Conservation (phyloP, 2,329 filamentous ascomycete genomes). For the Acephala macrosclerotiorum region DNA sequence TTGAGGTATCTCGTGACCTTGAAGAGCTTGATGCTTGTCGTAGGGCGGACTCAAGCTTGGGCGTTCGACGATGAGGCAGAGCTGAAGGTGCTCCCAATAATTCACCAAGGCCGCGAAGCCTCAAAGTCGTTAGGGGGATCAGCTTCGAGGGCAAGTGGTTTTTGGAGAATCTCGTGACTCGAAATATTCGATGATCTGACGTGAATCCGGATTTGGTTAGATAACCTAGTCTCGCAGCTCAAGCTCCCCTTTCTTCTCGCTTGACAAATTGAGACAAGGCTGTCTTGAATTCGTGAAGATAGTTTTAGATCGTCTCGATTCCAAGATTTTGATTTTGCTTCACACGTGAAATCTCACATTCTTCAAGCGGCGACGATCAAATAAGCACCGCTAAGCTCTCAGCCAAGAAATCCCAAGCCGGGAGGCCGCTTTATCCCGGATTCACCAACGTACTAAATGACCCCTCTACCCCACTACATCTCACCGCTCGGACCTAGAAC, state of each 20-base stretch:
- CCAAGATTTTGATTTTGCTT: too few species aligned
- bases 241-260: conserved; percentile 1
- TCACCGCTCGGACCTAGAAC: background rate
- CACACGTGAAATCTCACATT: background rate
- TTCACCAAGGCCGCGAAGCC: too few species aligned
- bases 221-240: too few species aligned
- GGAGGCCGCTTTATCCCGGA: background rate
- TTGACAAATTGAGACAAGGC: background rate
- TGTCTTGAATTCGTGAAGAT: background rate
- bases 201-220: too few species aligned
- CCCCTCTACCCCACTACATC: background rate
- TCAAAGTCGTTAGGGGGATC: too few species aligned
- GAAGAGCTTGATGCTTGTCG: background rate
- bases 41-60: too few species aligned
- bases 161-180: too few species aligned
- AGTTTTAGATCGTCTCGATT: background rate
- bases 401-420: background rate
- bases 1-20: background rate
- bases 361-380: conserved; percentile 1
- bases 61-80: too few species aligned
- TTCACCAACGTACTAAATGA: background rate
- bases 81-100: too few species aligned
- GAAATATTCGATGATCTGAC: too few species aligned
- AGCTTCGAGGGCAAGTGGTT: too few species aligned
- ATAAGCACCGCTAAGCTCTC: conserved; percentile 11